Percentiles rank a stretch among this genome's conserved stretches.
These are phyloP conservation scores for Cladophialophora chaetospira DNA, from an alignment of 2,329 filamentous ascomycete species.

Conservation along the genomic window DNA sequence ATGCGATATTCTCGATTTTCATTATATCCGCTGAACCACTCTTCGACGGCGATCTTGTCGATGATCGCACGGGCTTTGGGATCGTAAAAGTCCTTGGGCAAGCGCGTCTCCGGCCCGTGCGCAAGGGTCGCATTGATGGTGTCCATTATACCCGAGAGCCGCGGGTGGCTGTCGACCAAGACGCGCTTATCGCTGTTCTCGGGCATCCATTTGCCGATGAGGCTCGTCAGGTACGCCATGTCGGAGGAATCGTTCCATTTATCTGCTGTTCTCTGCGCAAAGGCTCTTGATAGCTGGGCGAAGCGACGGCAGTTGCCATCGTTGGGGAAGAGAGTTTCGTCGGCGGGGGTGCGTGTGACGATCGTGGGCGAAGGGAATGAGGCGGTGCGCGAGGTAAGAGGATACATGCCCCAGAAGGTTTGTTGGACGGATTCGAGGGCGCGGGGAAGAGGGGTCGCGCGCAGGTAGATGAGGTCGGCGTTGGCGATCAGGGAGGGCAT, in stretches of 20 bases:
- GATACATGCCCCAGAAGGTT: conserved; percentile 74
- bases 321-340: conserved; percentile 81
- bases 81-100: conserved; percentile 89
- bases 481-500: conserved; percentile 62
- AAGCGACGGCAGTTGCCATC: conserved; percentile 73
- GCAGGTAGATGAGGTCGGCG: conserved; percentile 68
- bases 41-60: conserved; percentile 75
- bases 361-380: conserved; percentile 66
- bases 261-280: conserved; percentile 69
- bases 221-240: conserved; percentile 77
- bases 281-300: conserved; percentile 67
- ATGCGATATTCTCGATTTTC: conserved; percentile 86
- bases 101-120: conserved; percentile 74
- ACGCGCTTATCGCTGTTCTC: conserved; percentile 62
- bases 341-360: conserved; percentile 62
- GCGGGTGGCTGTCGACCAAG: conserved; percentile 79
- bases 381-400: conserved; percentile 52
- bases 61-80: conserved; percentile 68
- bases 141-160: conserved; percentile 90
- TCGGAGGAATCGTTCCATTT: conserved; percentile 76
- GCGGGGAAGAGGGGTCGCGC: conserved; percentile 72
- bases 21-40: conserved; percentile 87
- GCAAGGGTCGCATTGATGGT: conserved; percentile 86
- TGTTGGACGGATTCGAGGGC: conserved; percentile 78
- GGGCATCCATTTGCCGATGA: conserved; percentile 86